These are phyloP conservation scores for Penicillium silybi DNA, from an alignment of 495 filamentous ascomycete genomes.

Conservation along the genomic window DNA sequence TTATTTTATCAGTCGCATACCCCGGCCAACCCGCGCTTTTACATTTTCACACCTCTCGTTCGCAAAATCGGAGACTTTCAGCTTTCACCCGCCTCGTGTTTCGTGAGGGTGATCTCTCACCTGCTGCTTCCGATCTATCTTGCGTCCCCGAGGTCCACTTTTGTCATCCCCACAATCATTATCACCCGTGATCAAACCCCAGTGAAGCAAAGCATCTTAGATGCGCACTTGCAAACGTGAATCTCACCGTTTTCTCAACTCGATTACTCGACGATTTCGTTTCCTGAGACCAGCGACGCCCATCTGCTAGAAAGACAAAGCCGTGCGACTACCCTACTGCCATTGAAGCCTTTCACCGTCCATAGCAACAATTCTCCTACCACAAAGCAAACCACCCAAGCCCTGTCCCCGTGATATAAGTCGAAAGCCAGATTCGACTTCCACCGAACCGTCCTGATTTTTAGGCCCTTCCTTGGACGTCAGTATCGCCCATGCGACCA, in stretches of 20 bases:
- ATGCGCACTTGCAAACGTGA: not conserved
- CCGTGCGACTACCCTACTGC: no score
- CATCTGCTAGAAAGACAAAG: no score
- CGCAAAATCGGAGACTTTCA: not conserved
- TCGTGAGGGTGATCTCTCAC: not conserved
- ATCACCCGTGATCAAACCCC: not conserved
- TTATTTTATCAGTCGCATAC: not conserved
- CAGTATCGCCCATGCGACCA: no score
- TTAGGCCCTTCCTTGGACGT: no score
- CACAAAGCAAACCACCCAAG: not conserved
- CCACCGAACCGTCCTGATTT: no score
- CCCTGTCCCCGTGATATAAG: no score
- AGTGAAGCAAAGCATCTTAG: not conserved
- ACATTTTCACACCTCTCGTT: not conserved
- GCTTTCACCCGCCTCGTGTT: not conserved
- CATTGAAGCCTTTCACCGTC: not conserved
- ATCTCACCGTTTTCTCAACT: no score
- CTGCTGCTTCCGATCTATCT: not conserved
- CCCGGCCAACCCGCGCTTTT: constrained; percentile 1
- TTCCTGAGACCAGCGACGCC: no score
- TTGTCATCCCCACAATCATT: not conserved
- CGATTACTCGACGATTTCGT: no score
- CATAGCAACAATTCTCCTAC: not conserved
- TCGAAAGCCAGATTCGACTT: no score
- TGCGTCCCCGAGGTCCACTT: not conserved